Base-by-base conservation (phyloP, 306 rosid genomes). In the Lathyrus sativus region DNA sequence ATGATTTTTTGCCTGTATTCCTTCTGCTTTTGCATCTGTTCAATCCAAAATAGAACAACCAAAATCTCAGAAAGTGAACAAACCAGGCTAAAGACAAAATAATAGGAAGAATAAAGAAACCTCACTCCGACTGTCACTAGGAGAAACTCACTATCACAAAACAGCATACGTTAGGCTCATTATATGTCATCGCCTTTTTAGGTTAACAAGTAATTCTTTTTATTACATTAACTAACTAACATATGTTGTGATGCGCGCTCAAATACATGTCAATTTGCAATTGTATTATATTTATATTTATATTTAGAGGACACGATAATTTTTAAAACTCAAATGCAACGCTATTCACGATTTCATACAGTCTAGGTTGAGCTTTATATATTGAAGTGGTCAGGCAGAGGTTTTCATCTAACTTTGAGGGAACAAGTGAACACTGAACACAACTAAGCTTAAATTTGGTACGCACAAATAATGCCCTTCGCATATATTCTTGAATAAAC, bases 1-100 rank as follows among this genome's bases (percentile, higher is more conserved):
- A 84, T 67, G 81, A 93, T 90, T 73, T 66, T 85, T 78, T 82
- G 82, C 74, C 81, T 80, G 87, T 93, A 93, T 65, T 93, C 95
- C 81, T 76, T 81, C 70, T 90, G 97, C 81, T 75, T 87, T 68
- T 82, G 91, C 80, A 84, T 76, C 99, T 93, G 83, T 78, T 68
- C 77, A 68, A 67, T 71, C 60, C 70, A 78, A 68, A 60, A 64
- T 4, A 74, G 58, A 65, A 53, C 43, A 60, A 64, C 31, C 26
- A 56, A 44, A 70, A 11, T 39, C 39, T 67, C 46, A 70, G 51
- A 67, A 61, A 11, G 28, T 68, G 33, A 70, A 33, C 3, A 55
- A 45, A 70, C 26, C 26, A 44, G 44, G 63, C 72, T 74, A 65
- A 53, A 55, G 22, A 19, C 53, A 65, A 49, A 67, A 57, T 42